Percentiles rank a stretch among this genome's conserved stretches.
Conservation (phyloP, 352 stramenopile species). For the Vaucheria bursata region DNA sequence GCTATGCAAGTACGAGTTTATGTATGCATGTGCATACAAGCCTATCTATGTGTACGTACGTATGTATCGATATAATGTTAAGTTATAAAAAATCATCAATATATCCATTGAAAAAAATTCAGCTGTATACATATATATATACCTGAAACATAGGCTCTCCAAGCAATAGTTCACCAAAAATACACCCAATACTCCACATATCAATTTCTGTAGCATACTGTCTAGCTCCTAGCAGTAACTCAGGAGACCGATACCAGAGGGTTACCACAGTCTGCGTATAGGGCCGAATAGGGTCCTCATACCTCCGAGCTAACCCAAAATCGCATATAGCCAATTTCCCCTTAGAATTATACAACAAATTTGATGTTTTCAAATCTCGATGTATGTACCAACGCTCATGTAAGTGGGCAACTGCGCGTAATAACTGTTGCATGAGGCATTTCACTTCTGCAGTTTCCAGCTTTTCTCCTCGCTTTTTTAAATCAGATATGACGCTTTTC, state of each 20-base stretch:
- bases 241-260: slow-evolving; percentile 39
- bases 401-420: slow-evolving; percentile 72
- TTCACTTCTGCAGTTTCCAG: slow-evolving; percentile 68
- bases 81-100: background rate
- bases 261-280: slow-evolving; percentile 44
- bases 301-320: slow-evolving; percentile 61
- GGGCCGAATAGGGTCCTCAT: slow-evolving; percentile 50
- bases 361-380: slow-evolving; percentile 94
- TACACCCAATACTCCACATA: slow-evolving; percentile 96
- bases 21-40: background rate
- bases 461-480: slow-evolving; percentile 15
- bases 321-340: slow-evolving; percentile 65
- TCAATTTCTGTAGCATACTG: slow-evolving; percentile 97
- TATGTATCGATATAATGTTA: background rate
- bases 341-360: slow-evolving; percentile 82
- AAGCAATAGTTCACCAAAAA: slow-evolving; percentile 88
- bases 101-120: too few species aligned
- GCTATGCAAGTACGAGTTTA: too few species aligned
- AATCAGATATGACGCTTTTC: slow-evolving; percentile 55
- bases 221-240: slow-evolving; percentile 58
- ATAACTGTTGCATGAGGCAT: slow-evolving; percentile 78
- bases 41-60: background rate
- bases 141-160: slow-evolving; percentile 74
- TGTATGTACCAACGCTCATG: slow-evolving; percentile 78
- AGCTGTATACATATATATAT: too few species aligned